Conservation (phyloP, 495 filamentous ascomycete species). For the Hypoxylon fuscum region DNA sequence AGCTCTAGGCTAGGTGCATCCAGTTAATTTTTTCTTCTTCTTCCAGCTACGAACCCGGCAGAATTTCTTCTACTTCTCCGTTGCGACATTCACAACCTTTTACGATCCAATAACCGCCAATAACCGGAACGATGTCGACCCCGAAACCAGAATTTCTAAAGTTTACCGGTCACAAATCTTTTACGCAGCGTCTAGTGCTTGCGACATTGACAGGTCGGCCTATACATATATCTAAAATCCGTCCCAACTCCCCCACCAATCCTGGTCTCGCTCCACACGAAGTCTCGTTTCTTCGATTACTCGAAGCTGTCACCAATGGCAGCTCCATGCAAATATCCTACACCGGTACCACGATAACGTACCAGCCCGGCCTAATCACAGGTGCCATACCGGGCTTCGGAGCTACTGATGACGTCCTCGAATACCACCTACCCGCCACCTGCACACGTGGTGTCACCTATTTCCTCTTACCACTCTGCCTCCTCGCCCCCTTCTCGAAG, state of each 20-base stretch:
- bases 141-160: conserved; percentile 59
- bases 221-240: conserved; percentile 92
- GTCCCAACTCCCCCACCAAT: conserved; percentile 79
- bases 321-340: conserved; percentile 92
- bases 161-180: conserved; percentile 83
- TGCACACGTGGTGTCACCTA: conserved; percentile 87
- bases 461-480: conserved; percentile 87
- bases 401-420: conserved; percentile 74
- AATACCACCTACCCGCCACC: conserved; percentile 77
- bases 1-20: too few relatives aligned
- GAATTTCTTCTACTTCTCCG: conserved; percentile 30
- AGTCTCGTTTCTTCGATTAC: conserved; percentile 92
- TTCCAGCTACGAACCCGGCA: conserved; percentile 24
- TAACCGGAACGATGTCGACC: conserved; percentile 53
- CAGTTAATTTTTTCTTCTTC: conserved; percentile 29
- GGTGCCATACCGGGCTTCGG: conserved; percentile 75
- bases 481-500: conserved; percentile 94
- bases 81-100: conserved; percentile 12
- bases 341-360: conserved; percentile 90
- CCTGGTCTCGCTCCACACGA: conserved; percentile 92
- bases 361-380: conserved; percentile 90
- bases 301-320: conserved; percentile 96
- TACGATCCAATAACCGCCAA: not conserved
- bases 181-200: conserved; percentile 86
- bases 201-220: conserved; percentile 89